Evolutionary conservation across 2,329 filamentous ascomycete genomes (phyloP).

Genomic region (Huntiella savannae): DNA sequence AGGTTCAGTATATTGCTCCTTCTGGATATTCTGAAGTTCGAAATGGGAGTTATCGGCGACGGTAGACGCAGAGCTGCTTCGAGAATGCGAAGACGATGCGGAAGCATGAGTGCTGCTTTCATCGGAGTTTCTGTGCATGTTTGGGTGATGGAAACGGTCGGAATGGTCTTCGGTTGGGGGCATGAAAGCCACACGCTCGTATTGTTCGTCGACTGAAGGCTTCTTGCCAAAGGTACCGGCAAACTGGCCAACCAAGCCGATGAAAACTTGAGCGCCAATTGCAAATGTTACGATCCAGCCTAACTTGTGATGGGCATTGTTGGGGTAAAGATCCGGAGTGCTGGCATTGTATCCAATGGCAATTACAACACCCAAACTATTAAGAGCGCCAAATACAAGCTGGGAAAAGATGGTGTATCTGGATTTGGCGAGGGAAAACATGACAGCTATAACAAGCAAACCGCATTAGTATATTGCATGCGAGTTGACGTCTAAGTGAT

Average conservation of each 20-base stretch:
- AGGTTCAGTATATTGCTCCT: slow-evolving; percentile 27
- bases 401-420: slow-evolving; percentile 52
- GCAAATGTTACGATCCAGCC: slow-evolving; percentile 71
- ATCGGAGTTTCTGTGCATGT: slow-evolving; percentile 35
- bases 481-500: neutral
- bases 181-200: slow-evolving; percentile 6
- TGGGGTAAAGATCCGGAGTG: slow-evolving; percentile 71
- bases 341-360: slow-evolving; percentile 56
- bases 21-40: slow-evolving; percentile 21
- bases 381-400: slow-evolving; percentile 43
- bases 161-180: neutral
- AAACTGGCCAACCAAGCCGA: slow-evolving; percentile 46
- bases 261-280: slow-evolving; percentile 46
- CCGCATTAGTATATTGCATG: neutral
- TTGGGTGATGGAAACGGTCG: slow-evolving; percentile 14
- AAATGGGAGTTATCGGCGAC: slow-evolving; percentile 28
- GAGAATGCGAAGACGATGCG: slow-evolving; percentile 45
- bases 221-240: slow-evolving; percentile 19
- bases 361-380: slow-evolving; percentile 44
- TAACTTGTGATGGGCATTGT: slow-evolving; percentile 74
- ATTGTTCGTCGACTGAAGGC: slow-evolving; percentile 2
- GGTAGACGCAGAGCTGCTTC: slow-evolving; percentile 37
- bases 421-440: slow-evolving; percentile 70
- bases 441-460: slow-evolving; percentile 38
- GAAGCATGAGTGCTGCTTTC: slow-evolving; percentile 63